phyloP scores from a whole-genome alignment of 768 basidiomycete species.

The Phylloporus sp. region DNA sequence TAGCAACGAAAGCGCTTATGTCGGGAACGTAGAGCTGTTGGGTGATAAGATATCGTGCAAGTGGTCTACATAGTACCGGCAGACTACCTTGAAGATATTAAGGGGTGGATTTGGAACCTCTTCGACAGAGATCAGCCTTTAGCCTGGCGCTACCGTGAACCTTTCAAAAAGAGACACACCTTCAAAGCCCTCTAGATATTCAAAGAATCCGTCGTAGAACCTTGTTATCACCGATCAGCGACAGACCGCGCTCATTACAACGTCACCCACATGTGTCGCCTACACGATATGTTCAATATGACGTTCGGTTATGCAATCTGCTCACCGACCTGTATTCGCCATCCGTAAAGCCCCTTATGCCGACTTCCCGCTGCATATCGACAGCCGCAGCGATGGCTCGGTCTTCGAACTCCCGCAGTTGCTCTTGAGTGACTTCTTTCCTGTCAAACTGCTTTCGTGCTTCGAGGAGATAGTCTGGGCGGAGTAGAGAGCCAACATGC shows the following conservation, averaged over 20 bases:
- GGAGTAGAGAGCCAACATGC: constrained; percentile 42
- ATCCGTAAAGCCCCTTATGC: constrained; percentile 40
- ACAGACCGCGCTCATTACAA: background rate
- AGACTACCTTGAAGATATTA: constrained; percentile 23
- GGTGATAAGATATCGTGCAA: background rate
- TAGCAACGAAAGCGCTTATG: constrained; percentile 18
- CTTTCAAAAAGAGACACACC: constrained; percentile 8
- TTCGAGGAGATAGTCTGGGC: constrained; percentile 36
- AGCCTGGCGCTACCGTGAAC: background rate
- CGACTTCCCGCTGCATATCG: constrained; percentile 35
- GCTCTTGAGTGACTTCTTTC: constrained; percentile 30
- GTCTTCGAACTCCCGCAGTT: constrained; percentile 38
- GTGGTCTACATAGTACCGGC: no score
- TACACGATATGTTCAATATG: constrained; percentile 6
- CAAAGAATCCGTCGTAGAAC: constrained; percentile 29
- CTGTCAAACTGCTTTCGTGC: constrained; percentile 34
- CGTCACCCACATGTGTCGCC: constrained; percentile 23
- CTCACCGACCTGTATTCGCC: constrained; percentile 36
- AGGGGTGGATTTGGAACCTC: constrained; percentile 22
- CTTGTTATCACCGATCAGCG: constrained; percentile 7
- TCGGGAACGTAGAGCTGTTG: constrained; percentile 25
- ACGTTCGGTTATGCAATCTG: background rate
- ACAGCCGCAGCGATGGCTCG: constrained; percentile 34
- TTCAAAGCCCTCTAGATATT: constrained; percentile 24
- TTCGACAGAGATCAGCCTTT: constrained; percentile 7